Evolutionary conservation across 345 rosid species (phyloP).

Genomic region (Garcia nutans): DNA sequence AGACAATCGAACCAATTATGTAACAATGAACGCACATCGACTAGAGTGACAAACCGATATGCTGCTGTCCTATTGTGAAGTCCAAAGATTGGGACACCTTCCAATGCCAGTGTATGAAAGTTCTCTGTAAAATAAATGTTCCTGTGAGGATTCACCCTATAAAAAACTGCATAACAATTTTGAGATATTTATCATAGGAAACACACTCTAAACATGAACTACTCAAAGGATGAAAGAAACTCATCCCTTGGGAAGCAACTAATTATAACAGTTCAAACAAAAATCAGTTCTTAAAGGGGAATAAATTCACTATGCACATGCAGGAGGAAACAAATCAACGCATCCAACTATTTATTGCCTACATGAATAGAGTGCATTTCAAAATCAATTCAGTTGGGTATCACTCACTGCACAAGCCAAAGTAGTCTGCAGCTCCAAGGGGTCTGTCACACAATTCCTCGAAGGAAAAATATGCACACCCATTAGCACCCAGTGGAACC

Average conservation of each 20-base stretch:
- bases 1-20: constrained; percentile 1
- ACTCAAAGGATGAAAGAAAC: neutral
- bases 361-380: neutral
- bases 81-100: constrained; percentile 79
- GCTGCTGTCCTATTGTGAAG: constrained; percentile 86
- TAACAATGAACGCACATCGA: constrained; percentile 58
- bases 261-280: neutral
- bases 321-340: neutral
- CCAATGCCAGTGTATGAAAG: constrained; percentile 88
- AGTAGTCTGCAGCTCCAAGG: constrained; percentile 97
- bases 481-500: constrained; percentile 84
- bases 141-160: neutral
- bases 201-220: neutral
- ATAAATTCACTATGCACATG: neutral
- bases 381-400: constrained; percentile 12
- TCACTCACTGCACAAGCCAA: constrained; percentile 90
- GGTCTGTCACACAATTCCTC: constrained; percentile 91
- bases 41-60: constrained; percentile 87
- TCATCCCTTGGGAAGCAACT: neutral
- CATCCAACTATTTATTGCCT: neutral
- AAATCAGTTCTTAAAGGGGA: neutral
- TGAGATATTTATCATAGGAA: neutral
- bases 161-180: constrained; percentile 3
- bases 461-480: constrained; percentile 87
- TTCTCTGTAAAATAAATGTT: constrained; percentile 46